Base-by-base conservation (phyloP, 768 basidiomycete species). In the Psilocybe cubensis region DNA sequence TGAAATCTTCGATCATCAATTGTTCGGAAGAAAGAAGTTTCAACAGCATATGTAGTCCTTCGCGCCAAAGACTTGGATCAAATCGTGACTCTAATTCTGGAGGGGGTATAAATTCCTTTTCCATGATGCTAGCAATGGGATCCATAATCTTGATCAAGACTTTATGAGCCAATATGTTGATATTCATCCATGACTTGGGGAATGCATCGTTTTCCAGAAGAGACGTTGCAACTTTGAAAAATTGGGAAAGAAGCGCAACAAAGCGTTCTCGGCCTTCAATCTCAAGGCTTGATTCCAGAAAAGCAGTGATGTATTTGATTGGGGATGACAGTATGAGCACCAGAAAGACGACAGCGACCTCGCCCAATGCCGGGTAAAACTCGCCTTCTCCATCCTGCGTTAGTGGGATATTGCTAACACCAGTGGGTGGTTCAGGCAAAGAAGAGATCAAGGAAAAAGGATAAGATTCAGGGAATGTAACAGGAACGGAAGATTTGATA, bases 401-500 rank as follows among this genome's bases (percentile, higher is more conserved):
- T 52, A 70, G 71, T 23, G 74, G 72, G n/a, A 72, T 65, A 54
- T 71, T 77, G 53, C 75, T 74, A 17, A 76, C 73, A 48, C 74
- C 78, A 14, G 77, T 74, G 35, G 77, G 76, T 25, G 76, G 66
- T 54, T 85, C 85, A 2, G 92, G 89, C 21, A 88, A 72, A 28
- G 85, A 79, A 0, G 89, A 79, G 23, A 93, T 66, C 18, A 98
- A 79, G 5, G 93, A 88, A 71, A 97, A 95, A 0, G 96, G 96
- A 70, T 98, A 95, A 0, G 95, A 89, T 61, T 94, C 91, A 0
- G 96, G 96, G 74, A 98, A 98, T 1, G 91, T 89, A 42, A 92
- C 86, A 0, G 94, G 95, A 2, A 82, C 69, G 1, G 77, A 68
- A 20, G 86, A 74, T 46, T 86, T 83, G 24, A 79, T 73, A 2